Percentiles rank a stretch among this genome's conserved stretches.
phyloP scores from a whole-genome alignment of 805 yeast species.

The Teunomyces gatunensis region DNA sequence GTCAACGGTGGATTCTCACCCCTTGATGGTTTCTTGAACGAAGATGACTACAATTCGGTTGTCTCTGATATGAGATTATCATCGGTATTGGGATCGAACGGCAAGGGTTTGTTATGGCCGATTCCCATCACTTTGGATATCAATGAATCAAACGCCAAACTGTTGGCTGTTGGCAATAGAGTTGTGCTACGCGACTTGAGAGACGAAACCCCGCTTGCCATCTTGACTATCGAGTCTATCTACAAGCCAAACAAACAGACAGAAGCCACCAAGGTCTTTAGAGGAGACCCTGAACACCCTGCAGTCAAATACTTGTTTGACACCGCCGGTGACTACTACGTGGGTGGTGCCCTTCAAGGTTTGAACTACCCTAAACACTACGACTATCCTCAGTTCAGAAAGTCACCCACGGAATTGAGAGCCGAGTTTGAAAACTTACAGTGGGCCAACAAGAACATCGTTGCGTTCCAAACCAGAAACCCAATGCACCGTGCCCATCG shows the following conservation, averaged over 20 bases:
- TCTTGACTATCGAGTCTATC: conserved; percentile 73
- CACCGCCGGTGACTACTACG: conserved; percentile 75
- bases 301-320: conserved; percentile 74
- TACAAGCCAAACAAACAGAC: conserved; percentile 75
- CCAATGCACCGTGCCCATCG: conserved; percentile 99
- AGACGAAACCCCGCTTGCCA: conserved; percentile 75
- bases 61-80: conserved; percentile 68
- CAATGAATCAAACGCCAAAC: conserved; percentile 44
- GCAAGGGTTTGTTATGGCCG: conserved; percentile 77
- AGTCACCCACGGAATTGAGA: conserved; percentile 88
- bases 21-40: conserved; percentile 60
- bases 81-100: conserved; percentile 33
- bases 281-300: conserved; percentile 98
- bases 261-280: conserved; percentile 85
- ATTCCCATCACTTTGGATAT: conserved; percentile 92
- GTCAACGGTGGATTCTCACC: conserved; percentile 95
- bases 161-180: conserved; percentile 54
- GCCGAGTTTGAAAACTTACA: conserved; percentile 75
- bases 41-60: conserved; percentile 67
- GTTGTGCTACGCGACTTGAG: conserved; percentile 77
- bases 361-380: conserved; percentile 81
- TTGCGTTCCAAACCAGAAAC: conserved; percentile 96
- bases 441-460: conserved; percentile 74
- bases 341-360: conserved; percentile 88
- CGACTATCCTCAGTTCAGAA: conserved; percentile 83